Evolutionary conservation across 208 protist genomes (phyloP), one percentile per base, ranked within the genome.

Genomic region (Crithidia fasciculata): DNA sequence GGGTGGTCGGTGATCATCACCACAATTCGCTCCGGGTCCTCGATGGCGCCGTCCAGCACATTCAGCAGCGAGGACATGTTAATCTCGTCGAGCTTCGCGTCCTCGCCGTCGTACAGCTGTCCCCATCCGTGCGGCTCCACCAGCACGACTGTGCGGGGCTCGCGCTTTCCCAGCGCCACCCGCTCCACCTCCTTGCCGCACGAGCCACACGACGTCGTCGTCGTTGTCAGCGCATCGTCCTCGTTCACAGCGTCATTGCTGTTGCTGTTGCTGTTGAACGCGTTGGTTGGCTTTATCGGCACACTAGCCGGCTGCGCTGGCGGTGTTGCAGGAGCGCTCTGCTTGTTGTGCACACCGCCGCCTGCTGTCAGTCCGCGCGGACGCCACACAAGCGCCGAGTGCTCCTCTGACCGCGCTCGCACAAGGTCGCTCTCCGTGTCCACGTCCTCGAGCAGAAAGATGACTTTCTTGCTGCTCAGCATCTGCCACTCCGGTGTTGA

Each of bases 1-100:
- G 74, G 74, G 61, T 79, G 74, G 37, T 79, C 74, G 9, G 55
- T 39, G 7, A 79, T 79, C 66, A 74, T 74, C 18, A 74, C 74
- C 2, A 74, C 67, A 44, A 79, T 74, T 4, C 60, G 74, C 50
- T 64, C 67, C n/a, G 74, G 68, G n/a, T 69, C 61, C 39, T 79
- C 74, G 2, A 79, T 36, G 0, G 40, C 68, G 1, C 74, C 74
- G 8, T 79, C 74, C 8, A 79, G 67, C 12, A 79, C 61, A 39
- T 79, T 79, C 54, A 79, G 54, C 61, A 79, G 49, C 2, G 67
- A 47, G 0, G 74, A 79, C 15, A 79, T 44, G 47, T 59, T 60
- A n/a, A 65, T 39, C 9, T 16, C 56, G 40, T 79, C 74, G 13
- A 59, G 9, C 53, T 49, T 50, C 3, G 8, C 28, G 6, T 79